Evolutionary conservation across 2,329 filamentous ascomycete genomes (phyloP).

Genomic region (Scedosporium aurantiacum): DNA sequence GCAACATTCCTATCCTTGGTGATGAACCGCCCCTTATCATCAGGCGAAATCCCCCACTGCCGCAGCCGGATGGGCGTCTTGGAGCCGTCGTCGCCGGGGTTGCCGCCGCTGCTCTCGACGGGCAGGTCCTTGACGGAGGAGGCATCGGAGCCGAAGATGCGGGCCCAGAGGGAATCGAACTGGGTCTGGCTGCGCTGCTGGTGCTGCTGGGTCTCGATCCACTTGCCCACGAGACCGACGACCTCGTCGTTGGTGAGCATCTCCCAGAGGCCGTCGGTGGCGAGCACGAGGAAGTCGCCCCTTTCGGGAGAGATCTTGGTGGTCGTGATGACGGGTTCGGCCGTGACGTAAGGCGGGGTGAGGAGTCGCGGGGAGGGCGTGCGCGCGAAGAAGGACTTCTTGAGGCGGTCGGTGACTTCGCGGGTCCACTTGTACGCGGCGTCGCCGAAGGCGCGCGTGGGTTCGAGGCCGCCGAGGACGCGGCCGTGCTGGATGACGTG

Average conservation of each 20-base stretch:
- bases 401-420: slow-evolving; percentile 73
- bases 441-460: slow-evolving; percentile 89
- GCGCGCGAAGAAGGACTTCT: slow-evolving; percentile 77
- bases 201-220: slow-evolving; percentile 79
- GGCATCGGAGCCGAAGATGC: slow-evolving; percentile 33
- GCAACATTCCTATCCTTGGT: slow-evolving; percentile 94
- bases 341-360: slow-evolving; percentile 93
- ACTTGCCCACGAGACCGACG: slow-evolving; percentile 89
- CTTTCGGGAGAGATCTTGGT: slow-evolving; percentile 82
- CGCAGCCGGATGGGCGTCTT: slow-evolving; percentile 77
- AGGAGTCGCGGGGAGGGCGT: slow-evolving; percentile 66
- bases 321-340: slow-evolving; percentile 87
- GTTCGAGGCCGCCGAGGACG: slow-evolving; percentile 84
- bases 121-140: slow-evolving; percentile 43
- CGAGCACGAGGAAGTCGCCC: slow-evolving; percentile 92
- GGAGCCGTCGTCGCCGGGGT: slow-evolving; percentile 70
- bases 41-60: slow-evolving; percentile 77
- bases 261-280: slow-evolving; percentile 95
- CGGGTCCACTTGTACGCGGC: slow-evolving; percentile 93
- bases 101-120: slow-evolving; percentile 46
- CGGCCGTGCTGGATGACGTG: slow-evolving; percentile 81
- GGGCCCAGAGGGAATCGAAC: slow-evolving; percentile 54
- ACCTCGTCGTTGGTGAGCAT: slow-evolving; percentile 99
- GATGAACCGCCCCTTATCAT: slow-evolving; percentile 71
- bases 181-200: slow-evolving; percentile 58